Conservation (phyloP, 805 yeast species). For the Ogataea siamensis region DNA sequence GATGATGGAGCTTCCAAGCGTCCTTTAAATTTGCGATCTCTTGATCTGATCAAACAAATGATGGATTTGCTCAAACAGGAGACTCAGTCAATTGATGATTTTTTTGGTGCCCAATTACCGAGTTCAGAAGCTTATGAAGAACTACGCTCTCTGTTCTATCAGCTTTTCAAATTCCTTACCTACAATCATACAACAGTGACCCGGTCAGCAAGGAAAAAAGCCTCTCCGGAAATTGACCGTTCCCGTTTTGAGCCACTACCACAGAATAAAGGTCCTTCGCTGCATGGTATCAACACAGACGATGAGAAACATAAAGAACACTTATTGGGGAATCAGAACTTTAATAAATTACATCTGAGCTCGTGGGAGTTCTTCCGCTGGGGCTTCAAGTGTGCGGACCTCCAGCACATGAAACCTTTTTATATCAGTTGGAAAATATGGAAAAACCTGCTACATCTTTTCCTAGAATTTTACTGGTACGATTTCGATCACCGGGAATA, state of each 20-base stretch:
- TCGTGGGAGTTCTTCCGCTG: conserved; percentile 32
- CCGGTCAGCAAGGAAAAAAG: background rate
- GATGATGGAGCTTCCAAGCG: conserved; percentile 27
- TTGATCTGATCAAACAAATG: conserved; percentile 28
- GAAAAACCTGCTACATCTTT: conserved; percentile 16
- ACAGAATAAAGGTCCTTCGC: background rate
- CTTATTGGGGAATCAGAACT: conserved; percentile 26
- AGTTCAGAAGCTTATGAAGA: conserved; percentile 4
- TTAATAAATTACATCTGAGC: conserved; percentile 23
- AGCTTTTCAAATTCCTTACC: conserved; percentile 10
- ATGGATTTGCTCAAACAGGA: conserved; percentile 6
- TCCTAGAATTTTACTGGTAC: conserved; percentile 7
- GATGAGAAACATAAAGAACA: conserved; percentile 13
- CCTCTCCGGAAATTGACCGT: background rate
- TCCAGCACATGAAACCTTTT: conserved; percentile 11
- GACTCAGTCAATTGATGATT: conserved; percentile 20
- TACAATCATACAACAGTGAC: background rate
- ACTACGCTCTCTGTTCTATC: conserved; percentile 21
- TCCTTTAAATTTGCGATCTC: conserved; percentile 34
- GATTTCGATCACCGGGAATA: conserved; percentile 8
- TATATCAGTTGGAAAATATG: conserved; percentile 20
- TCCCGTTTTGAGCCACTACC: background rate
- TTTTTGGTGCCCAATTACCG: conserved; percentile 28
- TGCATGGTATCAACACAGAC: conserved; percentile 15
- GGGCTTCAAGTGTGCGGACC: conserved; percentile 31